Percentiles rank a stretch among this genome's conserved stretches.
Conservation (phyloP, 1,139 yeast species). For the Taphrina betulina region DNA sequence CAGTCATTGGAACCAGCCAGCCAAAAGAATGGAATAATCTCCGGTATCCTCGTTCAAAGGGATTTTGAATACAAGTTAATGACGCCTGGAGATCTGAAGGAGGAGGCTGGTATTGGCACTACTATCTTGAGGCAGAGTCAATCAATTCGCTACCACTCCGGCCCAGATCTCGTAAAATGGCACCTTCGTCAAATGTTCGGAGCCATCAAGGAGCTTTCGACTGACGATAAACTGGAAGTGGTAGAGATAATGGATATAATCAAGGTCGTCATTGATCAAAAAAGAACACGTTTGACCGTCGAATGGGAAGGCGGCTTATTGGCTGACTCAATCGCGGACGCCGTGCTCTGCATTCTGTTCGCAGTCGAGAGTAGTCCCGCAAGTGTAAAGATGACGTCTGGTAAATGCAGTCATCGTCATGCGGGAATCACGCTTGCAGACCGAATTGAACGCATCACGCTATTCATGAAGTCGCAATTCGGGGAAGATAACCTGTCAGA, state of each 20-base stretch:
- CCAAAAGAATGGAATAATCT: conserved; percentile 49
- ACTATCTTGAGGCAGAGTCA: conserved; percentile 83
- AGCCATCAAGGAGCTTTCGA: conserved; percentile 63
- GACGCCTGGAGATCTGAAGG: conserved; percentile 82
- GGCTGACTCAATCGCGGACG: conserved; percentile 92
- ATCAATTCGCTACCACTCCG: conserved; percentile 73
- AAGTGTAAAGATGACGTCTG: conserved; percentile 67
- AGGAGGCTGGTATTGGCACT: conserved; percentile 81
- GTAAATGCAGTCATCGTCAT: conserved; percentile 42
- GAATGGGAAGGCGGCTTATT: conserved; percentile 91
- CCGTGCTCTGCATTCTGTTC: conserved; percentile 82
- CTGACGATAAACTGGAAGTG: conserved; percentile 46
- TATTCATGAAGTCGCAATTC: conserved; percentile 76
- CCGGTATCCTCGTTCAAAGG: conserved; percentile 89
- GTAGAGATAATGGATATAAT: conserved; percentile 47
- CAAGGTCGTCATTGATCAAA: conserved; percentile 55
- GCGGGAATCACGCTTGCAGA: conserved; percentile 45
- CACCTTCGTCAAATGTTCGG: conserved; percentile 97
- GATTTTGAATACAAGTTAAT: conserved; percentile 83
- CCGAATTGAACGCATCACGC: conserved; percentile 61
- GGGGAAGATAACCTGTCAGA: conserved; percentile 63
- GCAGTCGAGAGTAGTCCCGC: conserved; percentile 95
- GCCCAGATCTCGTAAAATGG: conserved; percentile 76
- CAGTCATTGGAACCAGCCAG: conserved; percentile 13
- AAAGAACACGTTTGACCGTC: conserved; percentile 48